These are phyloP conservation scores for Pisolithus marmoratus DNA, from an alignment of 768 basidiomycete species.

Conservation along the genomic window DNA sequence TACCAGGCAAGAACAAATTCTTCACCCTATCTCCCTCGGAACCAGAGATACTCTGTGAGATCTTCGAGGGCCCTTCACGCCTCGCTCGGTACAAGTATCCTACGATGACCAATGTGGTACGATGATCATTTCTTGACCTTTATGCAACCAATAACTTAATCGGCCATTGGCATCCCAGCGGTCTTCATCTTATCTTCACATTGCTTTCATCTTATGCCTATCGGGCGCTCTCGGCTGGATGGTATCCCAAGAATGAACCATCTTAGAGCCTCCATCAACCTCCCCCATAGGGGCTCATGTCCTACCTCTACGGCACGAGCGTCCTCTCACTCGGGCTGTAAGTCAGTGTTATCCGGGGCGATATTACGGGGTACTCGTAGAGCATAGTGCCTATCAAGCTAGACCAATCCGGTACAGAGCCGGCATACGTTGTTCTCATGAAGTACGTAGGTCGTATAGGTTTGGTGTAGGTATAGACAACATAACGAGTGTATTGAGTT, in stretches of 20 bases:
- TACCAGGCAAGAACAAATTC: background rate
- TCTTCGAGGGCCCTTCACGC: slow-evolving; percentile 46
- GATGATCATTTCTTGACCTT: slow-evolving; percentile 3
- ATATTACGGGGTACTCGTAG: no score
- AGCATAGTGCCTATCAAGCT: no score
- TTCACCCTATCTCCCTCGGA: slow-evolving; percentile 13
- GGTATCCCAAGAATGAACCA: slow-evolving; percentile 6
- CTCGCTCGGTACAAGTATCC: slow-evolving; percentile 14
- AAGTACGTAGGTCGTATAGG: no score
- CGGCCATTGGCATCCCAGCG: background rate
- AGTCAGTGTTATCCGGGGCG: no score
- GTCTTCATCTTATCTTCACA: slow-evolving; percentile 4
- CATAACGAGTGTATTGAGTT: background rate
- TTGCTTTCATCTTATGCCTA: slow-evolving; percentile 11
- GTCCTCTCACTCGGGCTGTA: no score
- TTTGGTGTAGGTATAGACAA: no score
- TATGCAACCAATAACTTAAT: background rate
- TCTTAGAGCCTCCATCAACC: background rate
- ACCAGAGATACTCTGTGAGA: slow-evolving; percentile 29
- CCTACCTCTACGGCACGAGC: background rate
- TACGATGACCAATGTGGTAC: slow-evolving; percentile 8
- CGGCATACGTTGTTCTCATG: no score
- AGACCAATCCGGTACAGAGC: no score
- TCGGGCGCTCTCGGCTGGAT: slow-evolving; percentile 22
- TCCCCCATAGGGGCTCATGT: no score